Evolutionary conservation across 2,329 filamentous ascomycete species (phyloP), one percentile per base, ranked within the genome.

Genomic region (Colletotrichum sp.): DNA sequence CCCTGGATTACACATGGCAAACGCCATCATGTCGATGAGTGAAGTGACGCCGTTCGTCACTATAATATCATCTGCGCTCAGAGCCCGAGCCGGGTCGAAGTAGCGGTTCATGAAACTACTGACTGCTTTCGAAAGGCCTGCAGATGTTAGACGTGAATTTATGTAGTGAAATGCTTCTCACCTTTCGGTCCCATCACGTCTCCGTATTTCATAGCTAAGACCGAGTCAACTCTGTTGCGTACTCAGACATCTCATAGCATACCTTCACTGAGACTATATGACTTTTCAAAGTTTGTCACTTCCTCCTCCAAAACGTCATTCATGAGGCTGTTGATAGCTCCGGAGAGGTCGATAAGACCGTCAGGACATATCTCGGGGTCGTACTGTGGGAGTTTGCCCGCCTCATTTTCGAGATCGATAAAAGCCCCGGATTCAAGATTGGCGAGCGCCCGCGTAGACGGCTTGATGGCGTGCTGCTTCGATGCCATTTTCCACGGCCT

Each of bases 281-380:
- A 18, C 12, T 69, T 30, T 15, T 26, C 34, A 15, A 57, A 69
- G 16, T 28, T 18, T 13, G 36, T 7, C 57, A 34, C 49, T 28
- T 70, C 57, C 26, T 64, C 57, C 4, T 24, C 28, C 6, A 73
- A 10, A 16, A 57, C 34, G 30, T 67, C 71, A 21, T 49, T 36
- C 62, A 71, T 59, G 18, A 77, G 67, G 16, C 60, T 44, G 44
- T 71, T 68, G 60, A 63, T 44, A 9, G 73, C 72, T 10, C 59
- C 64, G 7, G 74, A 73, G 7, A 76, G 59, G 21, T 73, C 49
- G 28, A 69, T 73, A 13, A 76, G 70, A 6, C 74, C 70, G 16
- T 69, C 57, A 5, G 74, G 69, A 9, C 44, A 34, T n/a, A 24
- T 57, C 12, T 24, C n/a, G 7, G 64, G 39, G 26, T 69, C 63